These are phyloP conservation scores for Russula griseocarnosa DNA, from an alignment of 768 basidiomycete species.

Conservation along the genomic window DNA sequence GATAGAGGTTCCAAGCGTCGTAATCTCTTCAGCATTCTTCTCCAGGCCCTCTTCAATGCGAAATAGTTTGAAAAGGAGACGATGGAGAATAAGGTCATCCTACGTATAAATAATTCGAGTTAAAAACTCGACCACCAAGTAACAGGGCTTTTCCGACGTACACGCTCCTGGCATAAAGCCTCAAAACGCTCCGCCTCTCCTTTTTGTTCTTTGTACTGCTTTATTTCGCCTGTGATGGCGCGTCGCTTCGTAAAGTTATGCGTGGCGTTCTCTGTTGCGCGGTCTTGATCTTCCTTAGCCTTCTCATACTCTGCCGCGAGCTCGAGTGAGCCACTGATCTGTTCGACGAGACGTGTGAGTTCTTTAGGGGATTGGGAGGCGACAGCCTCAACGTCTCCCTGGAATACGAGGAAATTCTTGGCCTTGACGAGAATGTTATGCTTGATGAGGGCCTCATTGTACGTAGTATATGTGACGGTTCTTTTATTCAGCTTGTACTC, in stretches of 20 bases:
- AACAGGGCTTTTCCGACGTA: slow-evolving; percentile 37
- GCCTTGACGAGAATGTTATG: slow-evolving; percentile 98
- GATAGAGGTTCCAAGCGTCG: slow-evolving; percentile 68
- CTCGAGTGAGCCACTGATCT: slow-evolving; percentile 92
- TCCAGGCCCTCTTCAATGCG: slow-evolving; percentile 86
- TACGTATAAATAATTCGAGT: slow-evolving; percentile 32
- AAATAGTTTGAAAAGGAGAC: slow-evolving; percentile 82
- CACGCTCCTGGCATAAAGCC: slow-evolving; percentile 66
- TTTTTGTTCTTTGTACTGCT: slow-evolving; percentile 97
- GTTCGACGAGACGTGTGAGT: slow-evolving; percentile 86
- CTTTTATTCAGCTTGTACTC: slow-evolving; percentile 86
- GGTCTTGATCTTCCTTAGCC: slow-evolving; percentile 81
- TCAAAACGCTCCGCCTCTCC: slow-evolving; percentile 88
- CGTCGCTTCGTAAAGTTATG: slow-evolving; percentile 93
- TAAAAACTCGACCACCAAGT: not conserved
- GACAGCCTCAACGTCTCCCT: slow-evolving; percentile 97
- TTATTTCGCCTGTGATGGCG: slow-evolving; percentile 91
- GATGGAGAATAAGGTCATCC: slow-evolving; percentile 79
- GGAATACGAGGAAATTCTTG: slow-evolving; percentile 98
- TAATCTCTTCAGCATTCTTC: slow-evolving; percentile 63
- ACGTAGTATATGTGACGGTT: slow-evolving; percentile 79
- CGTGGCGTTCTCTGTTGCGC: slow-evolving; percentile 90
- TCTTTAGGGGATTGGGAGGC: slow-evolving; percentile 92
- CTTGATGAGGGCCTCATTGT: slow-evolving; percentile 79
- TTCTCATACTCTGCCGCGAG: slow-evolving; percentile 84